Conservation (phyloP, 73 alveolate genomes). For the Paramecium caudatum region DNA sequence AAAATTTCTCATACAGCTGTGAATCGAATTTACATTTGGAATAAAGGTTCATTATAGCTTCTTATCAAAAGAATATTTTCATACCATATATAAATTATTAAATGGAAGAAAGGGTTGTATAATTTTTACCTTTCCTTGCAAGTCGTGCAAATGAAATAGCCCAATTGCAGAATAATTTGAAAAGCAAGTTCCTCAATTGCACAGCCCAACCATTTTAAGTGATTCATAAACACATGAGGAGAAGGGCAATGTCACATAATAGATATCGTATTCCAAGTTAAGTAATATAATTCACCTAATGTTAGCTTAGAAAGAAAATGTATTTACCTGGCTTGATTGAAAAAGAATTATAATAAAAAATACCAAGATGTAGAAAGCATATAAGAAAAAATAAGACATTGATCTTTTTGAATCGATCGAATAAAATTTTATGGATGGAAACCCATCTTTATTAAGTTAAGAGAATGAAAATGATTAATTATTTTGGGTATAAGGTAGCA, state of each 20-base stretch:
- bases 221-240: constrained; percentile 95
- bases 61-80: no score
- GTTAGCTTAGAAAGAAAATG: constrained; percentile 70
- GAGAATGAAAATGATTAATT: constrained; percentile 95
- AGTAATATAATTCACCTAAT: constrained; percentile 79
- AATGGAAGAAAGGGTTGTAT: constrained; percentile 54
- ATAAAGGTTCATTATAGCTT: no score
- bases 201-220: constrained; percentile 78
- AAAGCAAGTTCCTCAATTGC: constrained; percentile 55
- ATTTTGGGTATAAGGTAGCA: constrained; percentile 92
- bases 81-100: no score
- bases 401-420: constrained; percentile 86
- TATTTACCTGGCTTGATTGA: constrained; percentile 21
- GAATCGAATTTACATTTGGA: no score
- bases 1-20: no score
- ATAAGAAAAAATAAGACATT: constrained; percentile 86
- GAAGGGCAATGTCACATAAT: constrained; percentile 99
- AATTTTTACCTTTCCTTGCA: constrained; percentile 2
- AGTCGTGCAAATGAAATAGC: constrained; percentile 49
- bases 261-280: constrained; percentile 94
- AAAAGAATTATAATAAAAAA: constrained; percentile 80
- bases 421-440: constrained; percentile 92
- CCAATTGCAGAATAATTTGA: background rate
- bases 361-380: constrained; percentile 89
- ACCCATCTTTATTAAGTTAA: constrained; percentile 98